Conservation (phyloP, 1,139 yeast species). For the Blastobotrys buckinghamii region DNA sequence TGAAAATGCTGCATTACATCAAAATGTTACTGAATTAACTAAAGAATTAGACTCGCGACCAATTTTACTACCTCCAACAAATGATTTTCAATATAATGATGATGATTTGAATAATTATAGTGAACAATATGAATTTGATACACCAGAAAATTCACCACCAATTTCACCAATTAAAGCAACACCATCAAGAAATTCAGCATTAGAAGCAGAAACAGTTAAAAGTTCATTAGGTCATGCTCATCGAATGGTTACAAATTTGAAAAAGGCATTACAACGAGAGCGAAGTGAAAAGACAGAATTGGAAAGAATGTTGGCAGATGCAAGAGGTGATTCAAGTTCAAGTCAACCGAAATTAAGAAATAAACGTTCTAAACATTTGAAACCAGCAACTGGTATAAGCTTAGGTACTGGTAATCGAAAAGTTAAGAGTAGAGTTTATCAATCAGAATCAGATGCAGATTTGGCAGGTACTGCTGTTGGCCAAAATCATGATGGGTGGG, state of each 20-base stretch:
- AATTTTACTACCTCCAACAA: slow-evolving; percentile 2
- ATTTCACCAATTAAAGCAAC: slow-evolving; percentile 40
- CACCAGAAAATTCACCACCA: slow-evolving; percentile 35
- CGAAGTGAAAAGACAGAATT: slow-evolving; percentile 34
- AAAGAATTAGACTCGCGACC: slow-evolving; percentile 18
- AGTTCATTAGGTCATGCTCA: slow-evolving; percentile 65
- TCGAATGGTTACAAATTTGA: slow-evolving; percentile 32
- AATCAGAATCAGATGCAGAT: slow-evolving; percentile 6
- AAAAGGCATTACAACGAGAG: slow-evolving; percentile 30
- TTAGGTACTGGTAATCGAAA: slow-evolving; percentile 10
- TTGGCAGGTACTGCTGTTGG: not conserved
- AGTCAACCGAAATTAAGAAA: slow-evolving; percentile 10
- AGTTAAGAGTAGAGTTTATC: slow-evolving; percentile 11
- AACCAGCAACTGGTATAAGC: slow-evolving; percentile 7
- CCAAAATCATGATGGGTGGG: slow-evolving; percentile 22
- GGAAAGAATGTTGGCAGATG: slow-evolving; percentile 25
- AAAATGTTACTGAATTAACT: slow-evolving; percentile 12
- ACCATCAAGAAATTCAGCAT: slow-evolving; percentile 46
- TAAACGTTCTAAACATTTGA: slow-evolving; percentile 19
- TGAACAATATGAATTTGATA: slow-evolving; percentile 26
- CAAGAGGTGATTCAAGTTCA: slow-evolving; percentile 23
- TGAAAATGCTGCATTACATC: slow-evolving; percentile 24
- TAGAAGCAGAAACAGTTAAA: slow-evolving; percentile 63
- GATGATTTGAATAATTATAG: slow-evolving; percentile 21
- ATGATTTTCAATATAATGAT: slow-evolving; percentile 2